These are phyloP conservation scores for Exophiala aquamarina DNA, from an alignment of 2,329 filamentous ascomycete genomes.

Conservation along the genomic window DNA sequence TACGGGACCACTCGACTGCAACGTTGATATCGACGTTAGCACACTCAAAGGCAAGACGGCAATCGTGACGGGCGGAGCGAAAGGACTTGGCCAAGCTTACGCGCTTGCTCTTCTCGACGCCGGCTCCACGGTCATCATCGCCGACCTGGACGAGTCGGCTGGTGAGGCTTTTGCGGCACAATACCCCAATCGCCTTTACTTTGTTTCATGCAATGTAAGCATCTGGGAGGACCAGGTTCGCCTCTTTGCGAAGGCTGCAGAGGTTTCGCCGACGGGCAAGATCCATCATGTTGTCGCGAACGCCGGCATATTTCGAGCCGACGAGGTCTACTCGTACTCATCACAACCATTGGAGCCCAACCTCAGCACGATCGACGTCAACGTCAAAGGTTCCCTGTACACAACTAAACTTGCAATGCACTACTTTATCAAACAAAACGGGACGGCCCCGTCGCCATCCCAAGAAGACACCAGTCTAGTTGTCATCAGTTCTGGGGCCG, in stretches of 20 bases:
- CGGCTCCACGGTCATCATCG: constrained; percentile 23
- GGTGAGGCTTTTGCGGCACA: constrained; percentile 29
- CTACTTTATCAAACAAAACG: constrained; percentile 37
- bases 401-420: constrained; percentile 49
- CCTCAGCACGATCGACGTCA: constrained; percentile 36
- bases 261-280: constrained; percentile 30
- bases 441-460: constrained; percentile 19
- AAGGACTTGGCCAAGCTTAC: constrained; percentile 40
- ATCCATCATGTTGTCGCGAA: constrained; percentile 37
- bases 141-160: constrained; percentile 23
- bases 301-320: constrained; percentile 33
- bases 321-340: constrained; percentile 30
- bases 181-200: constrained; percentile 29
- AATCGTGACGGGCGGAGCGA: constrained; percentile 23
- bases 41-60: constrained; percentile 2
- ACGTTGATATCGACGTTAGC: constrained; percentile 28
- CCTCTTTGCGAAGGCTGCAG: constrained; percentile 32
- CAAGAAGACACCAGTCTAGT: constrained; percentile 35
- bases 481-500: constrained; percentile 35
- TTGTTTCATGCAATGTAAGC: constrained; percentile 33
- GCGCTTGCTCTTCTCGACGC: constrained; percentile 36
- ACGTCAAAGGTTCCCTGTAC: constrained; percentile 43
- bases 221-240: constrained; percentile 35
- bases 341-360: constrained; percentile 31
- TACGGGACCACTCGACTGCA: constrained; percentile 37